phyloP scores from a whole-genome alignment of 305 asterid species.

The Fraxinus paxiana region DNA sequence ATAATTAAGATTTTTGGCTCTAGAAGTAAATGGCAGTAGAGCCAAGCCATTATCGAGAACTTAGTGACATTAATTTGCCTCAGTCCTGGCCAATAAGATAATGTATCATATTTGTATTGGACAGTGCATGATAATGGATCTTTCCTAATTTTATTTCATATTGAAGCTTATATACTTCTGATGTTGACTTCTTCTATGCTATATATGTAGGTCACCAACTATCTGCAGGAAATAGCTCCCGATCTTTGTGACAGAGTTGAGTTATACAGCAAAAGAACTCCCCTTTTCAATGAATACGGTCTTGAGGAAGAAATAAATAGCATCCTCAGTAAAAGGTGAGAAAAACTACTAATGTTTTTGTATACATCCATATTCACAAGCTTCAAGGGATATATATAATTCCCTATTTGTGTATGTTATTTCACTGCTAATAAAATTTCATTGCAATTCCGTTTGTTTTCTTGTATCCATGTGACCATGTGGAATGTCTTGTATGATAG shows the following conservation, averaged over 20 bases:
- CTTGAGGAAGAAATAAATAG: conserved; percentile 82
- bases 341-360: conserved; percentile 17
- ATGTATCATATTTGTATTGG: neutral
- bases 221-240: conserved; percentile 93
- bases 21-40: neutral
- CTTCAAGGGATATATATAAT: neutral
- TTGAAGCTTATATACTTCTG: conserved; percentile 21
- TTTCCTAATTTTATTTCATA: conserved; percentile 9
- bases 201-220: conserved; percentile 75
- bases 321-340: conserved; percentile 86
- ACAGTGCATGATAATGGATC: conserved; percentile 12
- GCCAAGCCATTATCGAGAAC: neutral
- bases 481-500: conserved; percentile 16
- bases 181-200: conserved; percentile 27
- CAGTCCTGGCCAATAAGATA: neutral
- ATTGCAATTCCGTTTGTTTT: neutral
- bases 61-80: neutral
- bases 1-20: neutral
- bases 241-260: conserved; percentile 86
- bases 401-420: neutral
- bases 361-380: neutral
- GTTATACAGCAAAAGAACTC: conserved; percentile 66
- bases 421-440: neutral
- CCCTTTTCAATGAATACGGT: conserved; percentile 79
- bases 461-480: neutral